These are phyloP conservation scores for Ramularia endophylla DNA, from an alignment of 2,329 filamentous ascomycete species.

Conservation along the genomic window DNA sequence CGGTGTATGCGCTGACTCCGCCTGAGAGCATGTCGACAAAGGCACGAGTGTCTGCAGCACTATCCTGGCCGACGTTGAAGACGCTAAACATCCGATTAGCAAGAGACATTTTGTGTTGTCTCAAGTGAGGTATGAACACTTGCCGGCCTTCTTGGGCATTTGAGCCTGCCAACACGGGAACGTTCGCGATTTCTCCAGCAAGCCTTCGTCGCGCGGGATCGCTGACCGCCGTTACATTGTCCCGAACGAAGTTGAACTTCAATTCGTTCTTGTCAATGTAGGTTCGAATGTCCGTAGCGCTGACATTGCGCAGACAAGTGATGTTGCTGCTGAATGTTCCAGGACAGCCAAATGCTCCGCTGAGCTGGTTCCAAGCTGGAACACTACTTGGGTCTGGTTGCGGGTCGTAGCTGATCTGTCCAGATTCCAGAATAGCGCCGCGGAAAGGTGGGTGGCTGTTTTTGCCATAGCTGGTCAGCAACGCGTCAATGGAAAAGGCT, in stretches of 20 bases:
- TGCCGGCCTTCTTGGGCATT: slow-evolving; percentile 33
- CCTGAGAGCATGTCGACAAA: slow-evolving; percentile 17
- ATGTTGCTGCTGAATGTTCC: slow-evolving; percentile 22
- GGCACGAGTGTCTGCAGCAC: slow-evolving; percentile 14
- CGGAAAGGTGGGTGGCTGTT: slow-evolving; percentile 28
- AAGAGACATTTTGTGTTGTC: too few species aligned
- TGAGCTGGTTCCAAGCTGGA: slow-evolving; percentile 23
- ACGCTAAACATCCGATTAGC: too few species aligned
- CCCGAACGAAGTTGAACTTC: slow-evolving; percentile 27
- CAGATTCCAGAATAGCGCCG: slow-evolving; percentile 30
- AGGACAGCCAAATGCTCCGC: slow-evolving; percentile 24
- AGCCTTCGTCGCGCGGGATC: slow-evolving; percentile 24
- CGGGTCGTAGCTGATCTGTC: slow-evolving; percentile 25
- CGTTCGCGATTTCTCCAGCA: slow-evolving; percentile 27
- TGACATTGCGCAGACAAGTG: slow-evolving; percentile 27
- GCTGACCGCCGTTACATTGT: slow-evolving; percentile 30
- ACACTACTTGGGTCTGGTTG: slow-evolving; percentile 13
- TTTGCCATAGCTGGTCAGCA: slow-evolving; percentile 27
- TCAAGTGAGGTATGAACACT: neutral
- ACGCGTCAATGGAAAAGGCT: slow-evolving; percentile 27
- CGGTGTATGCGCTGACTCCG: slow-evolving; percentile 18
- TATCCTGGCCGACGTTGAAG: slow-evolving; percentile 26
- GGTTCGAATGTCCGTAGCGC: slow-evolving; percentile 27
- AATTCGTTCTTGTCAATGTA: slow-evolving; percentile 28
- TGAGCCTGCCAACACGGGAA: slow-evolving; percentile 32